Base-by-base conservation (phyloP, 768 basidiomycete species). In the Tylopilus felleus region DNA sequence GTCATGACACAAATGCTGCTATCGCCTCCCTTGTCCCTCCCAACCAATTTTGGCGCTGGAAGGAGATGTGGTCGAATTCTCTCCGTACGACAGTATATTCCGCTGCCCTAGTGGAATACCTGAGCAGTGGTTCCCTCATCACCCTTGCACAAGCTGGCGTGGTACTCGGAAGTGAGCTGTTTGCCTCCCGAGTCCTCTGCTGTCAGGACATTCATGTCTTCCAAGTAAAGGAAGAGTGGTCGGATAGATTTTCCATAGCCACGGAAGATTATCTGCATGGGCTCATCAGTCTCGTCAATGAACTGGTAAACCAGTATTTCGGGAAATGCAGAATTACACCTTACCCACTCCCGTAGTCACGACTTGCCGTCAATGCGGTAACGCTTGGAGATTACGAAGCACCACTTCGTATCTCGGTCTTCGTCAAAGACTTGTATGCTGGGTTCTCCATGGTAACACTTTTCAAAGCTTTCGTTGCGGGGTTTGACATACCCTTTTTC, bases 211-310 rank as follows among this genome's bases (percentile, higher is more conserved):
- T 51, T 53, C 39, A 60, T 49, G 16, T n/a, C 36, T 50, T 33
- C 23, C 42, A 51, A 92, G 90, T 91, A 40, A 76, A 81, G 60
- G 77, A 78, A 22, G 85, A 84, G 55, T 91, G 86, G 86, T 77
- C 78, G 52, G 84, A 84, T 65, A 76, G 83, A 36, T 76, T 90
- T 51, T 64, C 74, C 0, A 63, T 93, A 29, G 74, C 84, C 2
- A 83, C 78, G 5, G 90, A 93, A 68, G 90, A 93, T 65, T 93
- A 93, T 65, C 77, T 93, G 22, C 90, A 90, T 58, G 88, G 86
- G 3, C 68, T 93, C 40, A 90, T 93, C 52, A 84, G 75, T 52
- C 71, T 91, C 35, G 84, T 89, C 19, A 92, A 93, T 57, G 90
- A 93, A 70, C 67, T 93, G 70, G 90, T 90, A 66, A 64, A 80